These are phyloP conservation scores for Pholiota adiposa DNA, from an alignment of 1,284 basidiomycete species.

Conservation along the genomic window DNA sequence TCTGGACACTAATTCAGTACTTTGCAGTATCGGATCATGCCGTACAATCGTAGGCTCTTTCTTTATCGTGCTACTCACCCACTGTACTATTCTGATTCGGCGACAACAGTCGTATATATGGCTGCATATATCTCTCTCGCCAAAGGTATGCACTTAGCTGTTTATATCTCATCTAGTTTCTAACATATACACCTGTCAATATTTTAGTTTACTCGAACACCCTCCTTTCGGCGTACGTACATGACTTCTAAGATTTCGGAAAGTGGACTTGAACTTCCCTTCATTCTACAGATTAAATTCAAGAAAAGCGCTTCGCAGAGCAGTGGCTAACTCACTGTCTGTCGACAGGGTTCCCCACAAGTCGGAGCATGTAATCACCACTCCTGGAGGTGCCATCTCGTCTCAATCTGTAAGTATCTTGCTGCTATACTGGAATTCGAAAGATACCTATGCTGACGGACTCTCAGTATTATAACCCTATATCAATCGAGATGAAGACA, in stretches of 20 bases:
- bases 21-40: background rate
- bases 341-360: background rate
- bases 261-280: too few relatives aligned
- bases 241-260: background rate
- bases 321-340: background rate
- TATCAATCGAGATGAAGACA: background rate
- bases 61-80: too few relatives aligned
- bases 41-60: background rate
- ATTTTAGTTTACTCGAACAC: background rate
- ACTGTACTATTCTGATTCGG: background rate
- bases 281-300: background rate
- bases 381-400: background rate
- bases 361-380: background rate
- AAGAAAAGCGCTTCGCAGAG: background rate
- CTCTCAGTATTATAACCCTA: background rate
- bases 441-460: background rate
- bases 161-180: background rate
- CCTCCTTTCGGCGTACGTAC: background rate
- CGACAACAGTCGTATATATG: background rate
- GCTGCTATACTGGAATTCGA: background rate
- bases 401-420: background rate
- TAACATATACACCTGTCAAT: background rate
- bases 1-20: background rate
- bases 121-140: background rate
- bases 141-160: background rate